Evolutionary conservation across 2,329 filamentous ascomycete genomes (phyloP), one percentile per base, ranked within the genome.

Genomic region (Botrytis galanthina): DNA sequence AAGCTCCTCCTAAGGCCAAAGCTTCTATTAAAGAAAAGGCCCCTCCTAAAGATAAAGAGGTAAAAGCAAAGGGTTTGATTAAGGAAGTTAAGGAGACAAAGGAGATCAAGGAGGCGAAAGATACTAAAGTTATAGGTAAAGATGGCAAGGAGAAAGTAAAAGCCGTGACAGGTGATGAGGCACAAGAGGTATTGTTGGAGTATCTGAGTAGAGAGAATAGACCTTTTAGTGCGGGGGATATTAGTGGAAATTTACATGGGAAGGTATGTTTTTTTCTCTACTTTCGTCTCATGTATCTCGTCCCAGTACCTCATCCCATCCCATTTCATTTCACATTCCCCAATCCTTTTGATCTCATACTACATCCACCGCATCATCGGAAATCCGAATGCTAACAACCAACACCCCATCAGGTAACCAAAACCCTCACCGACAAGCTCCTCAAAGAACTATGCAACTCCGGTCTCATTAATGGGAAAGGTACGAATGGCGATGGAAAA

Each of bases 371-470:
- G 0, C 39, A 42, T 4, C 12, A 42, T 16, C 14, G 12, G 16
- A 4, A 4, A 42, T 42, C 3, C 3, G 39, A 51, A 16, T 29
- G 63, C 67, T 76, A 42, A 77, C 70, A 57, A 71, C 4, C 51
- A 57, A 29, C 51, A 18, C 22, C 35, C 48, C 12, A 20, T 1
- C 51, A 81, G 80, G 73, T 79, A 29, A 78, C 75, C 12, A 75
- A 79, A 86, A 87, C 88, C 20, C 84, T 87, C 61, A 85, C 89
- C 37, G 85, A 85, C 42, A 92, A 91, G 80, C 79, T 88, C 46
- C 82, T 92, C 48, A 90, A 89, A 77, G 89, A 91, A 74, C 82
- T 92, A 80, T 86, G 89, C 74, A 88, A 91, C 76, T 85, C 84
- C 60, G 87, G 87, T 18, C 82, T 88, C 76, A 87, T 92, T 60